Evolutionary conservation across 2,329 filamentous ascomycete genomes (phyloP).

Genomic region (Monilinia vaccinii-corymbosi): DNA sequence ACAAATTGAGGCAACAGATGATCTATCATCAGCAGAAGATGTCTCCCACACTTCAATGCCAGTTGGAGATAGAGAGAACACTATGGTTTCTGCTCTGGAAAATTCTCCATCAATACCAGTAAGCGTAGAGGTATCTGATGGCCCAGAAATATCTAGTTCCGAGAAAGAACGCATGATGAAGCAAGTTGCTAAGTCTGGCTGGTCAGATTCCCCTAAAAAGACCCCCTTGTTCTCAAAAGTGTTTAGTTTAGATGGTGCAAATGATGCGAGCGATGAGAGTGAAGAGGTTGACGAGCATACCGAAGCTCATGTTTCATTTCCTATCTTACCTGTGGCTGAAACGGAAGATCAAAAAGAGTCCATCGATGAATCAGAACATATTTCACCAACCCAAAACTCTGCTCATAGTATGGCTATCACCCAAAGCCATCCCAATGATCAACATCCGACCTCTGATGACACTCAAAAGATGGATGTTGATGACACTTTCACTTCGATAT

Average conservation of each 20-base stretch:
- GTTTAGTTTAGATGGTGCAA: slow-evolving; percentile 6
- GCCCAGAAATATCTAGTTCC: background rate
- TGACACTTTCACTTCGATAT: background rate
- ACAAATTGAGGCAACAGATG: background rate
- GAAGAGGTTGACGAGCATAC: slow-evolving; percentile 1
- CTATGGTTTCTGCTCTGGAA: background rate
- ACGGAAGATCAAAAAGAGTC: background rate
- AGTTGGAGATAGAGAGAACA: background rate
- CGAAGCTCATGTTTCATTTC: background rate
- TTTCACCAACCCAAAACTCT: background rate
- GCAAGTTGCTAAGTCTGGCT: slow-evolving; percentile 3
- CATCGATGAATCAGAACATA: background rate
- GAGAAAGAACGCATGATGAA: background rate
- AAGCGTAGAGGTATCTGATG: background rate
- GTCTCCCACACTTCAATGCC: background rate
- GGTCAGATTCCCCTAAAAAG: background rate
- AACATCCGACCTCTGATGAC: slow-evolving; percentile 5
- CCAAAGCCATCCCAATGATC: background rate
- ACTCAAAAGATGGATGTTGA: background rate
- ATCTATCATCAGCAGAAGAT: background rate
- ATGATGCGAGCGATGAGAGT: slow-evolving; percentile 1
- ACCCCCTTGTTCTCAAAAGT: background rate
- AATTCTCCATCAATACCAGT: background rate
- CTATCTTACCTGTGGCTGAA: background rate
- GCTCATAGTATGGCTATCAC: background rate